A percentile compares a stretch with the other conserved stretches of the same genome.
Conservation (phyloP, 257 asterid genomes). For the Handroanthus guayacan region DNA sequence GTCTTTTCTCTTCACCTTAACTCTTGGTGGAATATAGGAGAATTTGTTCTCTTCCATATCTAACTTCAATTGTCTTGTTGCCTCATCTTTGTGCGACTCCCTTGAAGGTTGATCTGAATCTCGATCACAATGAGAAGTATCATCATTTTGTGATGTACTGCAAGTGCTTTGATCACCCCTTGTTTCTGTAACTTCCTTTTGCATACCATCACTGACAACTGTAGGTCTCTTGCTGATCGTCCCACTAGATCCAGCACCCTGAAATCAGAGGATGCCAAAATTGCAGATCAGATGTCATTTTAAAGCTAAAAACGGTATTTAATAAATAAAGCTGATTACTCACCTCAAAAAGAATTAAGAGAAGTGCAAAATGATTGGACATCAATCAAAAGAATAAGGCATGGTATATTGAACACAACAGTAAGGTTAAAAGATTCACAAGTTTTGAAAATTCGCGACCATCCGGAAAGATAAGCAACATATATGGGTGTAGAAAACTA, state of each 20-base stretch:
- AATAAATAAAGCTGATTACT: not conserved
- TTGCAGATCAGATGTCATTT: not conserved
- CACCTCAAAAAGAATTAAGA: not conserved
- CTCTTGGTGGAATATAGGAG: conserved; percentile 68
- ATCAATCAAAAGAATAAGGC: not conserved
- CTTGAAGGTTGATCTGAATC: conserved; percentile 33
- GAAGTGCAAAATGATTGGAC: not conserved
- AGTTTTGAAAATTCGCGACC: not conserved
- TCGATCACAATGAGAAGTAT: conserved; percentile 8
- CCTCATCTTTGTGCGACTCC: conserved; percentile 43
- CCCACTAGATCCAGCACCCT: conserved; percentile 39
- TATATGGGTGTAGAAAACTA: too few species aligned
- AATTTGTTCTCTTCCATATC: conserved; percentile 75
- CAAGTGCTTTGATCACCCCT: conserved; percentile 6
- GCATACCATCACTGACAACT: conserved; percentile 16
- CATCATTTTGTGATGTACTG: conserved; percentile 25
- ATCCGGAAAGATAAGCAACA: not conserved
- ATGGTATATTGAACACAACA: not conserved
- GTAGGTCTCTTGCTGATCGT: conserved; percentile 31
- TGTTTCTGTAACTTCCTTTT: conserved; percentile 13
- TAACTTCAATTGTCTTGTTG: conserved; percentile 59
- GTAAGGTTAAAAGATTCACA: not conserved
- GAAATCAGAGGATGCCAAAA: conserved; percentile 30
- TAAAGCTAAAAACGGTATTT: not conserved
- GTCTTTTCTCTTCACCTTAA: conserved; percentile 42